Conservation (phyloP, 805 yeast genomes). For the Kuraishia cidri region DNA sequence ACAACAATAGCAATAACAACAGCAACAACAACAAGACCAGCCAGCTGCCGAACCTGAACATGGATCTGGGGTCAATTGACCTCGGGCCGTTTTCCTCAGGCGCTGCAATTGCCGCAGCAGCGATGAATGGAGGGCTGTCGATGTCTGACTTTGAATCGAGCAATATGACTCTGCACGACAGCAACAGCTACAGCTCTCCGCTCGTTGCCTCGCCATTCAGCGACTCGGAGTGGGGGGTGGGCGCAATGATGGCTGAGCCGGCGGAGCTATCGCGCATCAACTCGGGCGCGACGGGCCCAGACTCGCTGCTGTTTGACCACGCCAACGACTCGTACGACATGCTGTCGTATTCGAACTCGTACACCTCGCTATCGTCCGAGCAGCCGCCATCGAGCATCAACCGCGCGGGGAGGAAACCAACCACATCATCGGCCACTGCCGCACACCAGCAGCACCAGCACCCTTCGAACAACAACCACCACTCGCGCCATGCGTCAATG, state of each 20-base stretch:
- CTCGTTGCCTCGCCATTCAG: background rate
- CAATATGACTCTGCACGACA: background rate
- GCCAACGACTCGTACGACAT: background rate
- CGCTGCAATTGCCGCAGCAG: constrained; percentile 18
- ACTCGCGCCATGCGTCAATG: too few relatives aligned
- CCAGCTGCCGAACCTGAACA: background rate
- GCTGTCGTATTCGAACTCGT: background rate
- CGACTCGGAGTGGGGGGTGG: background rate
- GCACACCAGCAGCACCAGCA: too few relatives aligned
- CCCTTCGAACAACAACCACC: too few relatives aligned
- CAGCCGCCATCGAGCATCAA: too few relatives aligned
- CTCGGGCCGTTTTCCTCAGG: constrained; percentile 21
- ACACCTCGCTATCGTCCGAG: background rate
- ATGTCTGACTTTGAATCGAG: constrained; percentile 18
- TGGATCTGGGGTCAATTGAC: constrained; percentile 2
- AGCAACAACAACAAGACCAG: background rate
- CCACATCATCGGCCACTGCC: too few relatives aligned
- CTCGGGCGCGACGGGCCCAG: background rate
- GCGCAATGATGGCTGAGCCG: background rate
- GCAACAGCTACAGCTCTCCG: background rate
- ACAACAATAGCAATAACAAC: constrained; percentile 1
- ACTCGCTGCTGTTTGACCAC: background rate
- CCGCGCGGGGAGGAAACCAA: too few relatives aligned
- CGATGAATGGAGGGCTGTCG: constrained; percentile 17
- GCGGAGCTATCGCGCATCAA: background rate